A percentile compares a stretch with the other conserved stretches of the same genome.
These are phyloP conservation scores for Chlorella vulgaris DNA, from an alignment of 139 green algal species.

Conservation along the genomic window DNA sequence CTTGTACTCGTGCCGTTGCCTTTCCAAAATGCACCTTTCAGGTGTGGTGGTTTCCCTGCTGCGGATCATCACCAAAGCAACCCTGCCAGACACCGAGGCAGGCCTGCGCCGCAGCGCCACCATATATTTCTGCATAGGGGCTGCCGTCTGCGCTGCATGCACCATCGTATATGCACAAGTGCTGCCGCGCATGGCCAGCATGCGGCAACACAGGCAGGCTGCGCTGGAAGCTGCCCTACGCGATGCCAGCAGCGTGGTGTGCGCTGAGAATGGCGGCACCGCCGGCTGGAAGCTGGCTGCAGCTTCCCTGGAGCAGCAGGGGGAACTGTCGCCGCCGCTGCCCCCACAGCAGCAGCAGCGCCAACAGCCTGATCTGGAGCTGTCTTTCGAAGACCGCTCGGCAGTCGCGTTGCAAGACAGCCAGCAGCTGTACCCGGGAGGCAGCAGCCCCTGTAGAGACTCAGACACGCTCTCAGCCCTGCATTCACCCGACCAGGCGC, in stretches of 20 bases:
- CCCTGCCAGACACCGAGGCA: slow-evolving; percentile 44
- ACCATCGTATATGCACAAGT: slow-evolving; percentile 46
- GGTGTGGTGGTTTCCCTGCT: slow-evolving; percentile 74
- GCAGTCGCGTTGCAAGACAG: not conserved
- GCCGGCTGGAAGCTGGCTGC: slow-evolving; percentile 1
- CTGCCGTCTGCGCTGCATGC: slow-evolving; percentile 47
- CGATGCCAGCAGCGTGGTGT: too few relatives aligned
- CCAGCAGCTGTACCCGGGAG: too few relatives aligned
- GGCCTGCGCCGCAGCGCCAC: slow-evolving; percentile 53
- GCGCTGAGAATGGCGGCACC: too few relatives aligned
- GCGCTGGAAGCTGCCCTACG: not conserved
- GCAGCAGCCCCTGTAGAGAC: too few relatives aligned
- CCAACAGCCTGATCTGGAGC: slow-evolving; percentile 13
- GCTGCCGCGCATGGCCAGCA: slow-evolving; percentile 1
- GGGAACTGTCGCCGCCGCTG: not conserved
- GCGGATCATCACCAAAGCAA: slow-evolving; percentile 72
- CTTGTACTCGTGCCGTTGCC: too few relatives aligned
- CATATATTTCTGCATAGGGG: slow-evolving; percentile 69
- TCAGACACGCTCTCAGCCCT: too few relatives aligned
- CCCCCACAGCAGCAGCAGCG: slow-evolving; percentile 18
- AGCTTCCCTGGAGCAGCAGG: not conserved
- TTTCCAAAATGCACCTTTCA: too few relatives aligned
- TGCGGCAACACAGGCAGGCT: not conserved
- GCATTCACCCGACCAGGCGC: too few relatives aligned
- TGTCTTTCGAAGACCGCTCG: slow-evolving; percentile 23